Percentiles rank a stretch among this genome's conserved stretches.
Evolutionary conservation across 1,284 basidiomycete genomes (phyloP).

Genomic region (Ustilago shanxiensis): DNA sequence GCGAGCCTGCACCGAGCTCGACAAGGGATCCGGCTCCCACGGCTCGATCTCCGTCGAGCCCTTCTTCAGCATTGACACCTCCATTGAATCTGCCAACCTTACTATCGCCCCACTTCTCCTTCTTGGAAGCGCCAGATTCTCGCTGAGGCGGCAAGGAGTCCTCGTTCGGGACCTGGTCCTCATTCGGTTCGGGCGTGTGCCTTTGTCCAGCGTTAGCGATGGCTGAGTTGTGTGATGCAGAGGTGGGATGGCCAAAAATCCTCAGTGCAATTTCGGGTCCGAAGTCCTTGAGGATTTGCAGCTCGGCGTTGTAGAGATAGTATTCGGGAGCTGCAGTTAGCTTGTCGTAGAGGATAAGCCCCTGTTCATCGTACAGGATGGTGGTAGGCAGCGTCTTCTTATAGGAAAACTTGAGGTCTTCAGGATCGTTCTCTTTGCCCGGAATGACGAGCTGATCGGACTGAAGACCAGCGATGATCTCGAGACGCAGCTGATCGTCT

Average conservation of each 20-base stretch:
- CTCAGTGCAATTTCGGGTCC: conserved; percentile 72
- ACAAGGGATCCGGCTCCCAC: conserved; percentile 50
- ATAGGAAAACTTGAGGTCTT: conserved; percentile 54
- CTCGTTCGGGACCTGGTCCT: conserved; percentile 30
- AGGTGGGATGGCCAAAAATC: conserved; percentile 58
- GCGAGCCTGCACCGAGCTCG: conserved; percentile 60
- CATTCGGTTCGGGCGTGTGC: conserved; percentile 69
- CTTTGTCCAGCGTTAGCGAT: neutral
- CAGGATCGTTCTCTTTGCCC: conserved; percentile 37
- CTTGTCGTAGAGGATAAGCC: conserved; percentile 82
- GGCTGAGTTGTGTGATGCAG: conserved; percentile 69
- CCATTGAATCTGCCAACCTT: conserved; percentile 81
- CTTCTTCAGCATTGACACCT: conserved; percentile 74
- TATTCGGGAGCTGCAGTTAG: conserved; percentile 76
- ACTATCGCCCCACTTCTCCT: conserved; percentile 74
- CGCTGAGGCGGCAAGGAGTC: conserved; percentile 32
- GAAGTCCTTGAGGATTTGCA: conserved; percentile 72
- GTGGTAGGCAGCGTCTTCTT: conserved; percentile 79
- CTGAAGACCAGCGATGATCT: conserved; percentile 55
- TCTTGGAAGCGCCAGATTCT: conserved; percentile 25
- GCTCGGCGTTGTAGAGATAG: conserved; percentile 81
- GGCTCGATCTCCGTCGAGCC: conserved; percentile 72
- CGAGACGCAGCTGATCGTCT: conserved; percentile 43
- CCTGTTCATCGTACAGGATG: conserved; percentile 87
- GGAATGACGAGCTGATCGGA: conserved; percentile 53